A percentile compares a stretch with the other conserved stretches of the same genome.
These are phyloP conservation scores for Tetrahymena borealis DNA, from an alignment of 73 alveolate genomes.

Conservation along the genomic window DNA sequence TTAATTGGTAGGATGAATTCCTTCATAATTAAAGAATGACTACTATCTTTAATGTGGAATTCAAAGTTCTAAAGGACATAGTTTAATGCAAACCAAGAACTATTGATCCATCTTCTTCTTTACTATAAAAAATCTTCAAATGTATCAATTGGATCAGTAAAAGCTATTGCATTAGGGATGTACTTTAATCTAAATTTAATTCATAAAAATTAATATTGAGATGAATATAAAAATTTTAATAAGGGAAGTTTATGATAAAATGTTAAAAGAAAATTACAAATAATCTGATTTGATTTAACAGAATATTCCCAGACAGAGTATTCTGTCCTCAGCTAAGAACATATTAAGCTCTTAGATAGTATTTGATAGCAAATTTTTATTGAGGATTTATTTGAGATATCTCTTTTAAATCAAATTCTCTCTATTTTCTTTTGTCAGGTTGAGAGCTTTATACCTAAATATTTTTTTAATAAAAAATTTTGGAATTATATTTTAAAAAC, in stretches of 20 bases:
- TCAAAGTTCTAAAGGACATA: slow-evolving; percentile 15
- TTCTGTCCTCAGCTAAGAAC: slow-evolving; percentile 71
- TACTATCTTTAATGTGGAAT: not conserved
- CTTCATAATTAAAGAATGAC: not conserved
- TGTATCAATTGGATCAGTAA: slow-evolving; percentile 50
- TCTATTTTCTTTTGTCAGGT: not conserved
- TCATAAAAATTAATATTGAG: not conserved
- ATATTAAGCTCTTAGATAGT: slow-evolving; percentile 35
- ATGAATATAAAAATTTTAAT: not conserved
- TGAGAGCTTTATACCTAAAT: not conserved
- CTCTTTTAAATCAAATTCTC: not conserved
- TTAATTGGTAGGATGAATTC: not conserved
- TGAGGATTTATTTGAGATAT: slow-evolving; percentile 31
- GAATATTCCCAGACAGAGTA: slow-evolving; percentile 46
- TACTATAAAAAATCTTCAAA: slow-evolving; percentile 39
- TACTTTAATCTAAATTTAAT: slow-evolving; percentile 18
- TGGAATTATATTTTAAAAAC: not conserved
- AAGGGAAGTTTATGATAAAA: not conserved
- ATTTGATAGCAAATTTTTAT: not conserved
- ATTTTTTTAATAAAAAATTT: not conserved
- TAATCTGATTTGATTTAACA: not conserved
- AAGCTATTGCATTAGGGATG: slow-evolving; percentile 48
- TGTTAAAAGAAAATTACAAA: not conserved
- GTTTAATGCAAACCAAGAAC: slow-evolving; percentile 51
- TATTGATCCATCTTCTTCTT: slow-evolving; percentile 67